Base-by-base conservation (phyloP, 176 grass and related monocot genomes). In the Lolium perenne region DNA sequence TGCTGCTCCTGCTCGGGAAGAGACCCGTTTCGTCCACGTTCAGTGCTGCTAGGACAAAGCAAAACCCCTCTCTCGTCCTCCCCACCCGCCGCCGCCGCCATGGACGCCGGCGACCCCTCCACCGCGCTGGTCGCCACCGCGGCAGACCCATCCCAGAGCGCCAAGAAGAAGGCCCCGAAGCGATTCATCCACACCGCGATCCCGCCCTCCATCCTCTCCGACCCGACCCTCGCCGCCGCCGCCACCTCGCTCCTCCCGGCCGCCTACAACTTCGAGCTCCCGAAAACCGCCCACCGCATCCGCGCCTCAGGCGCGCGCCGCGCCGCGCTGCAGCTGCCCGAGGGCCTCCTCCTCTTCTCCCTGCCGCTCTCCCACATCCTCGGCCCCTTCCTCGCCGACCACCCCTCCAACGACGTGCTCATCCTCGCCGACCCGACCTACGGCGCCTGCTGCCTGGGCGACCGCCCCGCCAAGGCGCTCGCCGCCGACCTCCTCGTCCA, bases 261-360 rank as follows among this genome's bases (percentile, higher is more conserved):
- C 14, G 86, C 83, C 38, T 94, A 98, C 86, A 86, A 94, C 89
- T 95, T 95, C 84, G 93, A 98, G 91, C 78, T 98, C 55, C 92
- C 82, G 75, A 98, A 98, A 87, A 98, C 96, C 7, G 88, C 93
- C 15, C 96, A 98, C 82, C 93, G 96, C 70, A 88, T 98, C 71
- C 80, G 84, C 6, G 88, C 93, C 35, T 79, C 92, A 4, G 80
- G 62, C 13, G 80, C 96, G 17, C 86, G 90, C 87, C 90, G 93
- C 54, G 74, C 89, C 17, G 93, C 92, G 49, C 96, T 95, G 4
- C 93, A 98, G 77, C 90, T 98, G 10, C 96, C 93, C 1, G 96
- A 98, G 74, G 93, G 96, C n/a, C 91, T 98, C 49, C 93, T 98
- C 74, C 93, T 95, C 91, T 94, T 93, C 93, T 92, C 96, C 7